A percentile compares a stretch with the other conserved stretches of the same genome.
Evolutionary conservation across 306 rosid species (phyloP).

Genomic region (Malus domestica): DNA sequence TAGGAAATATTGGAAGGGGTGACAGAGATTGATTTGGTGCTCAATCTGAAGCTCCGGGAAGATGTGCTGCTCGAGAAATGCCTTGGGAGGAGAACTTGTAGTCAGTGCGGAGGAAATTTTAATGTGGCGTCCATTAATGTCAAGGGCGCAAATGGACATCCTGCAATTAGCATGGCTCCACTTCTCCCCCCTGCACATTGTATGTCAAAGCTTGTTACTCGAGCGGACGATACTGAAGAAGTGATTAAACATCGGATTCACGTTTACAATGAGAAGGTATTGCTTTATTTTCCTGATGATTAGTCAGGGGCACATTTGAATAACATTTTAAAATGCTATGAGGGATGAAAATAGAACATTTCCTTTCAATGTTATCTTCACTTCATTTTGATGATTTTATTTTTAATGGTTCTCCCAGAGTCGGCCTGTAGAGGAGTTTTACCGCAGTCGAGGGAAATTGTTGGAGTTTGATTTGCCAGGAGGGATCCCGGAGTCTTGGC

Average conservation of each 20-base stretch:
- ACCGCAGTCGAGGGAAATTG: slow-evolving; percentile 63
- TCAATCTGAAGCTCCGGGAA: slow-evolving; percentile 83
- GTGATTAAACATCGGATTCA: slow-evolving; percentile 81
- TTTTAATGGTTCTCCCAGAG: slow-evolving; percentile 42
- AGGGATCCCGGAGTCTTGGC: slow-evolving; percentile 97
- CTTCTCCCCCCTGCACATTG: slow-evolving; percentile 88
- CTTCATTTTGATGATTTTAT: background rate
- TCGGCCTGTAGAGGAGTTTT: slow-evolving; percentile 79
- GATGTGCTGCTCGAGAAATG: slow-evolving; percentile 87
- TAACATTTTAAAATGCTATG: background rate
- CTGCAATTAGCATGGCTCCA: slow-evolving; percentile 79
- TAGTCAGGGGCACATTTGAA: background rate
- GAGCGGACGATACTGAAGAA: slow-evolving; percentile 73
- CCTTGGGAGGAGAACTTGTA: slow-evolving; percentile 85
- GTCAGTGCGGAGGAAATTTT: slow-evolving; percentile 74
- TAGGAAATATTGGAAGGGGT: slow-evolving; percentile 91
- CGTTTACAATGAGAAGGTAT: slow-evolving; percentile 75
- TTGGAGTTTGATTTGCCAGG: slow-evolving; percentile 95
- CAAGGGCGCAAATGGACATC: slow-evolving; percentile 57
- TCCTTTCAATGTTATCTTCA: background rate
- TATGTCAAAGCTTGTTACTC: slow-evolving; percentile 72
- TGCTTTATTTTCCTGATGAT: background rate
- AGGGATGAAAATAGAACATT: background rate
- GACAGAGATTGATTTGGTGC: slow-evolving; percentile 77
- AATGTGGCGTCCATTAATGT: slow-evolving; percentile 79